Percentiles rank a stretch among this genome's conserved stretches.
phyloP scores from a whole-genome alignment of 2,329 filamentous ascomycete genomes.

The Pyricularia grisea region DNA sequence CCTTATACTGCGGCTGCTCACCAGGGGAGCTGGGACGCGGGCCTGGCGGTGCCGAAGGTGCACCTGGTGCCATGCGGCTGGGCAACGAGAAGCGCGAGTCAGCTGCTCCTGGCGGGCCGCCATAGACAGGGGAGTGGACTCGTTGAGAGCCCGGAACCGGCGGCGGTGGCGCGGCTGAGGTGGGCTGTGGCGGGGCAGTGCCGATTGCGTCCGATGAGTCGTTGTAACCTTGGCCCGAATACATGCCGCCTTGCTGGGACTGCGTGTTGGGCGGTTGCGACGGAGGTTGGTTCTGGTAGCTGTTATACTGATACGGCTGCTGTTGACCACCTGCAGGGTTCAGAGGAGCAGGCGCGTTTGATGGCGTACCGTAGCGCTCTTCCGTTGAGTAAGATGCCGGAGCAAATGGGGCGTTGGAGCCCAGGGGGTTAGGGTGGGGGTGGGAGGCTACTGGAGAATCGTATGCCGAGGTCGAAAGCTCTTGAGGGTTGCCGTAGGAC shows the following conservation, averaged over 20 bases:
- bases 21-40: conserved; percentile 2
- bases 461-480: conserved; percentile 68
- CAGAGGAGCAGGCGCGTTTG: conserved; percentile 17
- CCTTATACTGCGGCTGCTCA: conserved; percentile 44
- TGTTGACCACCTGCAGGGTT: conserved; percentile 17
- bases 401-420: conserved; percentile 23
- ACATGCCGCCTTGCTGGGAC: conserved; percentile 20
- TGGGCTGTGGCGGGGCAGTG: conserved; percentile 22
- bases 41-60: conserved; percentile 10
- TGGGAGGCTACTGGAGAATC: conserved; percentile 59
- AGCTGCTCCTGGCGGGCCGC: conserved; percentile 29
- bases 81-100: conserved; percentile 36
- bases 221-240: conserved; percentile 20
- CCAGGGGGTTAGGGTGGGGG: conserved; percentile 34
- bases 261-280: conserved; percentile 9
- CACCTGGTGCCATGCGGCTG: conserved; percentile 18
- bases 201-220: conserved; percentile 12
- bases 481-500: conserved; percentile 64
- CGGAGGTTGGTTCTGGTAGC: conserved; percentile 13
- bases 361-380: conserved; percentile 20
- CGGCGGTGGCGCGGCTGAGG: conserved; percentile 29
- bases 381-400: conserved; percentile 28
- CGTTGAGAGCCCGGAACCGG: conserved; percentile 23
- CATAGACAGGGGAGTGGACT: conserved; percentile 31
- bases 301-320: conserved; percentile 29